phyloP scores from a whole-genome alignment of 768 basidiomycete species.

The Naganishia onofrii region DNA sequence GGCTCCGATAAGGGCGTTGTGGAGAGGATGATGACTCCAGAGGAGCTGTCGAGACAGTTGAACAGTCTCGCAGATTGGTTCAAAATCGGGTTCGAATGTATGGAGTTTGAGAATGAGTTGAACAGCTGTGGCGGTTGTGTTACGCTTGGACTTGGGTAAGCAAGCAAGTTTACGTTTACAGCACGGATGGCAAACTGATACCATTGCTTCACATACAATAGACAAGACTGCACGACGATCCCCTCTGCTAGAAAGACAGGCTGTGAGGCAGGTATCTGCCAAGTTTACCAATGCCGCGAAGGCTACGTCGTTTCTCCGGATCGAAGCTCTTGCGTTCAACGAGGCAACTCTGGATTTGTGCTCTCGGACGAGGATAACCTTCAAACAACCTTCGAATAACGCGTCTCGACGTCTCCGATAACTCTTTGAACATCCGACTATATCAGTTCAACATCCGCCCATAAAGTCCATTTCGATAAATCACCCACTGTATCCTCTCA shows the following conservation, averaged over 20 bases:
- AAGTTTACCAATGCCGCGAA: constrained; percentile 46
- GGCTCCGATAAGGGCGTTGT: constrained; percentile 34
- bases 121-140: constrained; percentile 52
- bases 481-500: not conserved
- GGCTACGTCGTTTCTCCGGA: constrained; percentile 49
- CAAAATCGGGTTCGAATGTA: constrained; percentile 52
- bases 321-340: constrained; percentile 41
- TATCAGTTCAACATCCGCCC: not conserved
- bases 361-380: constrained; percentile 2
- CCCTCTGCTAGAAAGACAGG: constrained; percentile 44
- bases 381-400: constrained; percentile 1
- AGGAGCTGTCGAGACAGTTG: constrained; percentile 38
- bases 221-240: constrained; percentile 49
- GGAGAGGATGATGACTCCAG: constrained; percentile 25
- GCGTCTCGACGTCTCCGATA: not conserved
- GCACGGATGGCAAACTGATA: not conserved
- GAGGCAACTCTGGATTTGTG: constrained; percentile 22
- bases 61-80: constrained; percentile 51
- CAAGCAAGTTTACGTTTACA: not conserved
- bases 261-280: constrained; percentile 44
- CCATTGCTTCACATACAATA: constrained; percentile 10
- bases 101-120: constrained; percentile 50
- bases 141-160: constrained; percentile 37
- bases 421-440: not conserved
- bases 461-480: not conserved